These are phyloP conservation scores for Botrytis cinerea DNA, from an alignment of 2,329 filamentous ascomycete genomes.

Conservation along the genomic window DNA sequence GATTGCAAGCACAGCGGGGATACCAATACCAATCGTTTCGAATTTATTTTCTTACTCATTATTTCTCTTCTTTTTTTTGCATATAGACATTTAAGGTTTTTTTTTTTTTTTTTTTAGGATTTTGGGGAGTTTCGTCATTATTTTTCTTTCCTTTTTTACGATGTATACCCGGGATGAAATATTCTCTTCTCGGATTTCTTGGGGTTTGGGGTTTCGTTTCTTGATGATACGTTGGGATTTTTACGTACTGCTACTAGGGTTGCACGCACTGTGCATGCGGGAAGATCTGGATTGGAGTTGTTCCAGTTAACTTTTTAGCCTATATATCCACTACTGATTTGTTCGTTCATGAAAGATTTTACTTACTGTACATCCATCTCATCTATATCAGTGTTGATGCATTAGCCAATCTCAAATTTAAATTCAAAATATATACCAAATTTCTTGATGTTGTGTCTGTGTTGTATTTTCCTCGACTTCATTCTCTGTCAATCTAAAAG, in stretches of 20 bases:
- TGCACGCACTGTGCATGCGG: conserved; percentile 5
- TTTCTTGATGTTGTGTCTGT: background rate
- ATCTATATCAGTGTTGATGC: background rate
- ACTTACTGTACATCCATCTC: background rate
- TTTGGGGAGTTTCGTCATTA: background rate
- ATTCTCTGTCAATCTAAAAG: background rate
- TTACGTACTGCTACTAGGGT: conserved; percentile 2
- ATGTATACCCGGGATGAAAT: background rate
- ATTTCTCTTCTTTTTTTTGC: background rate
- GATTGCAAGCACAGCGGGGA: conserved; percentile 20
- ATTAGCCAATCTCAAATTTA: background rate
- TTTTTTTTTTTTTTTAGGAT: background rate
- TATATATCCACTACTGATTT: conserved; percentile 5
- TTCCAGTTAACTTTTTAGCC: conserved; percentile 8
- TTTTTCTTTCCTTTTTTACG: background rate
- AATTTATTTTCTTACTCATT: background rate
- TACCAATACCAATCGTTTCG: conserved; percentile 22
- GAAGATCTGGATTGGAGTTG: conserved; percentile 12
- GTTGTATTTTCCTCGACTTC: background rate
- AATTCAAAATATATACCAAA: background rate
- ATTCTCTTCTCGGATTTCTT: background rate
- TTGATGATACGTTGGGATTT: background rate
- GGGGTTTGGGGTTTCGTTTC: conserved; percentile 1
- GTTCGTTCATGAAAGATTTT: background rate
- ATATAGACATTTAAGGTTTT: background rate